Conservation (phyloP, 148 eudicot genomes). For the Arctostaphylos glauca region DNA sequence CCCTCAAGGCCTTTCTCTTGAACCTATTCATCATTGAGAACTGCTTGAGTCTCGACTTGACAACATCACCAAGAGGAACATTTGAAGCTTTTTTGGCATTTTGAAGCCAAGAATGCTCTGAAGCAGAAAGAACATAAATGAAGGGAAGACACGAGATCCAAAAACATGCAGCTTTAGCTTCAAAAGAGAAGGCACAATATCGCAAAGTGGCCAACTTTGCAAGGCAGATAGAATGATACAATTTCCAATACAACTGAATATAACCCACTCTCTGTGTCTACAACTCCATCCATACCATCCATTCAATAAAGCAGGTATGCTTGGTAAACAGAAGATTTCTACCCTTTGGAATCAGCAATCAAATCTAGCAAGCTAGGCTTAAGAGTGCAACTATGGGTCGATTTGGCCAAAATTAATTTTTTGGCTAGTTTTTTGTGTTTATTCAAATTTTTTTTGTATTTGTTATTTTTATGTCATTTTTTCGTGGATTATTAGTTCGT, state of each 20-base stretch:
- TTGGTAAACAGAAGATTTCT: background rate
- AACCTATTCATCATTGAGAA: conserved; percentile 92
- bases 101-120: conserved; percentile 87
- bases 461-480: no score
- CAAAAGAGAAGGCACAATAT: background rate
- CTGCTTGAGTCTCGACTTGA: conserved; percentile 84
- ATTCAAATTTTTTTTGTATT: no score
- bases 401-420: no score
- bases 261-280: background rate
- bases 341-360: background rate
- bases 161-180: background rate
- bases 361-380: background rate
- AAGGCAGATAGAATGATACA: background rate
- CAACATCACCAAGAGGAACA: conserved; percentile 88
- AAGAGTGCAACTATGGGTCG: background rate
- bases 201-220: no score
- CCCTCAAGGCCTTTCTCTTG: conserved; percentile 92
- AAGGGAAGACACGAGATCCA: background rate
- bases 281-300: background rate
- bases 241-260: background rate
- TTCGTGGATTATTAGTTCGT: no score
- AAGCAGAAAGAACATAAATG: conserved; percentile 3
- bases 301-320: background rate
- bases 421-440: no score
- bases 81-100: conserved; percentile 94